Percentiles rank a stretch among this genome's conserved stretches.
These are phyloP conservation scores for Narthecium ossifragum DNA, from an alignment of 106 monocot species.

Conservation along the genomic window DNA sequence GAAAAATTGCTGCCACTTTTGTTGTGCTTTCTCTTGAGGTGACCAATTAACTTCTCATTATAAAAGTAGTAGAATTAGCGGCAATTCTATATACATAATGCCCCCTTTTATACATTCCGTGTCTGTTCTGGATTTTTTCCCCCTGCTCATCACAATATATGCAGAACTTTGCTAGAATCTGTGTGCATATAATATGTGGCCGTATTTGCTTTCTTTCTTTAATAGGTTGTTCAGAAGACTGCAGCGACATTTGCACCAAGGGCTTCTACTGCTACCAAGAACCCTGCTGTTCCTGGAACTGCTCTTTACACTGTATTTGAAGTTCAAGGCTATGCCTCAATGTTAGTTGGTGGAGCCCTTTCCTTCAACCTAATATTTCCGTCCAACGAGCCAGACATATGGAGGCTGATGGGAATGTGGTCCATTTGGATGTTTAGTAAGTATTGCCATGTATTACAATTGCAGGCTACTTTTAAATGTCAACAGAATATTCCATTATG, in stretches of 20 bases:
- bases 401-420: conserved; percentile 99
- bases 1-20: no score
- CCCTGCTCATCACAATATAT: no score
- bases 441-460: no score
- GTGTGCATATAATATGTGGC: neutral
- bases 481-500: no score
- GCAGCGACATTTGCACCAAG: conserved; percentile 98
- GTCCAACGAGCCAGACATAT: conserved; percentile 90
- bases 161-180: no score
- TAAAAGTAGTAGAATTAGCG: no score
- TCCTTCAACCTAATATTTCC: conserved; percentile 97
- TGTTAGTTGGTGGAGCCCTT: conserved; percentile 84
- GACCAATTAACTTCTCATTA: no score
- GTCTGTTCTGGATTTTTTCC: no score
- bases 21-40: no score
- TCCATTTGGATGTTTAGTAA: conserved; percentile 99
- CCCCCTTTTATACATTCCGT: no score
- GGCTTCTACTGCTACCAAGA: conserved; percentile 84
- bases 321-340: conserved; percentile 89
- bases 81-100: no score
- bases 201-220: neutral
- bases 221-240: conserved; percentile 86
- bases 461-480: no score
- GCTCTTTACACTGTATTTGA: conserved; percentile 83
- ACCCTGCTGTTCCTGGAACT: conserved; percentile 92